These are phyloP conservation scores for Kokia cookei DNA, from an alignment of 441 rosid genomes.

Conservation along the genomic window DNA sequence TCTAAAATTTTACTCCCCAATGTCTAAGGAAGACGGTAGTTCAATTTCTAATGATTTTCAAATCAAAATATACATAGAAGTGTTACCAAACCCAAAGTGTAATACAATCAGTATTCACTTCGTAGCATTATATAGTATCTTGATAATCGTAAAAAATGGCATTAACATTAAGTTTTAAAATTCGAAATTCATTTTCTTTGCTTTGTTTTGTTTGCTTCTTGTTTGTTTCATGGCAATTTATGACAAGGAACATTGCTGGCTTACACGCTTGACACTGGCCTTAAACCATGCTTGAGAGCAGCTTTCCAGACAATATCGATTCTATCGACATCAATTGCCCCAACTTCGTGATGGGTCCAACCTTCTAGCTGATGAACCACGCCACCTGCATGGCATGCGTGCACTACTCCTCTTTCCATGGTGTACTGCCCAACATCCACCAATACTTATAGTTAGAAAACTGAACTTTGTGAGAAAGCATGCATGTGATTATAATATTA, in stretches of 20 bases:
- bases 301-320: conserved; percentile 90
- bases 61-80: not conserved
- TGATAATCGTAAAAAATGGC: not conserved
- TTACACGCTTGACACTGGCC: conserved; percentile 35
- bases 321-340: conserved; percentile 76
- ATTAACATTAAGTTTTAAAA: not conserved
- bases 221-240: not conserved
- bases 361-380: conserved; percentile 86
- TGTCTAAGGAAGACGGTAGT: not conserved
- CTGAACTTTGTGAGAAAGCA: not conserved
- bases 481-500: not conserved
- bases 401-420: conserved; percentile 90
- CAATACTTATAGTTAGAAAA: not conserved
- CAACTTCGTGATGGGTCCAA: conserved; percentile 93
- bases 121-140: not conserved
- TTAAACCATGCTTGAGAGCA: conserved; percentile 73
- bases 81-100: not conserved
- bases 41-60: not conserved
- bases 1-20: too few species aligned
- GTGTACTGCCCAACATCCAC: conserved; percentile 52
- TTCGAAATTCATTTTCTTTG: not conserved
- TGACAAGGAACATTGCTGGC: not conserved
- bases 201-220: not conserved
- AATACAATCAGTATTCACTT: not conserved
- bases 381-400: conserved; percentile 98